phyloP scores from a whole-genome alignment of 352 stramenopile genomes.

The Plasmopara viticola region DNA sequence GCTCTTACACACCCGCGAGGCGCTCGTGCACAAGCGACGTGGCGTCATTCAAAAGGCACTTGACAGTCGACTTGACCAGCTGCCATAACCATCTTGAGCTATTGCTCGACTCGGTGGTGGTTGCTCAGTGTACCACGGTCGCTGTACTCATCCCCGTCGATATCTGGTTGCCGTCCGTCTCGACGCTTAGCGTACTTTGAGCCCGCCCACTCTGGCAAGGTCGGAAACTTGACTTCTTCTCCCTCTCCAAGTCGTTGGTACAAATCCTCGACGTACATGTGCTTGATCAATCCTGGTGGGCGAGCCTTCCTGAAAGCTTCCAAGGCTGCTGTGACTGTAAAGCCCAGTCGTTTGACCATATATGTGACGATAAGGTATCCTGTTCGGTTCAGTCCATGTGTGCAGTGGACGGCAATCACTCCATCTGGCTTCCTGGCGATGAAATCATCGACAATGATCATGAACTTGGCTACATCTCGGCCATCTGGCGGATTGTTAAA shows the following conservation, averaged over 20 bases:
- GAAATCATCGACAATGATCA: conserved; percentile 62
- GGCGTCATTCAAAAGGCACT: conserved; percentile 35
- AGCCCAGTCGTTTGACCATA: conserved; percentile 45
- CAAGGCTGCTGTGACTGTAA: conserved; percentile 51
- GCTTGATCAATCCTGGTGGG: conserved; percentile 73
- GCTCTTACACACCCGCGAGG: conserved; percentile 27
- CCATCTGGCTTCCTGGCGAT: conserved; percentile 30
- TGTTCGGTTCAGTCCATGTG: conserved; percentile 72
- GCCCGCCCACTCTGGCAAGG: conserved; percentile 52
- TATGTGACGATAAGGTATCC: conserved; percentile 74
- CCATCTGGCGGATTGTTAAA: conserved; percentile 47
- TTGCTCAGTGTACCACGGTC: conserved; percentile 1
- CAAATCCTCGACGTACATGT: conserved; percentile 77
- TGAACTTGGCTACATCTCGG: conserved; percentile 50
- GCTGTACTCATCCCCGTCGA: background rate
- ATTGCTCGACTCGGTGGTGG: conserved; percentile 5
- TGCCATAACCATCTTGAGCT: conserved; percentile 14
- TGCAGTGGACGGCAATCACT: conserved; percentile 69
- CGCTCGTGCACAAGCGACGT: conserved; percentile 32
- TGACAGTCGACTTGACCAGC: conserved; percentile 20
- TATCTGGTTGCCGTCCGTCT: conserved; percentile 4
- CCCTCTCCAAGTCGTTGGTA: conserved; percentile 38
- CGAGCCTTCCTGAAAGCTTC: conserved; percentile 55
- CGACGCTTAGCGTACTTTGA: conserved; percentile 54
- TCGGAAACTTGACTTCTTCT: conserved; percentile 42